phyloP scores from a whole-genome alignment of 2,329 filamentous ascomycete species.

The Pseudogymnoascus sp. region DNA sequence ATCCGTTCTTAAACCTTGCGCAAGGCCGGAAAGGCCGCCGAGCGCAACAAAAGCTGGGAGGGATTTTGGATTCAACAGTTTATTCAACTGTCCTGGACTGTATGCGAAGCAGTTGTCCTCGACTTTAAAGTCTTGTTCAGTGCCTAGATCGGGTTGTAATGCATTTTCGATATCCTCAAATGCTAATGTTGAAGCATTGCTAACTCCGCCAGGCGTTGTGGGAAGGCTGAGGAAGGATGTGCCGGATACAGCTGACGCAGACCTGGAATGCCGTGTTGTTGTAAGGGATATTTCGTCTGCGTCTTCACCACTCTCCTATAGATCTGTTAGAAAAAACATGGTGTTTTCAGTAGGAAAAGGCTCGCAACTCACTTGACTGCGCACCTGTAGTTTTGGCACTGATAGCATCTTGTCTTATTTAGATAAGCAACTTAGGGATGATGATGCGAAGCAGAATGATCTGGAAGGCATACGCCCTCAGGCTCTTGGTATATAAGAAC shows the following conservation, averaged over 20 bases:
- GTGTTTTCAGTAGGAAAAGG: background rate
- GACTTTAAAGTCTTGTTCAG: slow-evolving; percentile 42
- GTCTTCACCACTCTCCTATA: background rate
- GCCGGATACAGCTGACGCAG: background rate
- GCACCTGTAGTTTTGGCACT: background rate
- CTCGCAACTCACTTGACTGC: background rate
- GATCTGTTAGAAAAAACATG: background rate
- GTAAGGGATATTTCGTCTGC: background rate
- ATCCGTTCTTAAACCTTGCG: slow-evolving; percentile 44
- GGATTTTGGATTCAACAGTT: slow-evolving; percentile 44
- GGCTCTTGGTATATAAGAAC: background rate
- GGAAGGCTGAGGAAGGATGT: slow-evolving; percentile 2
- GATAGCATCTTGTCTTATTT: background rate
- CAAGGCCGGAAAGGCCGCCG: slow-evolving; percentile 47
- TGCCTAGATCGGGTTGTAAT: slow-evolving; percentile 43
- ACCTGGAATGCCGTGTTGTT: background rate
- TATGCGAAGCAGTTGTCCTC: slow-evolving; percentile 49
- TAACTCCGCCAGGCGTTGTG: background rate
- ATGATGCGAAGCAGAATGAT: background rate
- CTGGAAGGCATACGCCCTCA: background rate
- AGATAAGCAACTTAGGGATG: background rate
- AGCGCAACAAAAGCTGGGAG: slow-evolving; percentile 43
- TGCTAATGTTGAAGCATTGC: background rate
- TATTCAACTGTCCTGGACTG: slow-evolving; percentile 45
- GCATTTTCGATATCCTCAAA: slow-evolving; percentile 33